Evolutionary conservation across 306 rosid genomes (phyloP).

Genomic region (Dicorynia guianensis): DNA sequence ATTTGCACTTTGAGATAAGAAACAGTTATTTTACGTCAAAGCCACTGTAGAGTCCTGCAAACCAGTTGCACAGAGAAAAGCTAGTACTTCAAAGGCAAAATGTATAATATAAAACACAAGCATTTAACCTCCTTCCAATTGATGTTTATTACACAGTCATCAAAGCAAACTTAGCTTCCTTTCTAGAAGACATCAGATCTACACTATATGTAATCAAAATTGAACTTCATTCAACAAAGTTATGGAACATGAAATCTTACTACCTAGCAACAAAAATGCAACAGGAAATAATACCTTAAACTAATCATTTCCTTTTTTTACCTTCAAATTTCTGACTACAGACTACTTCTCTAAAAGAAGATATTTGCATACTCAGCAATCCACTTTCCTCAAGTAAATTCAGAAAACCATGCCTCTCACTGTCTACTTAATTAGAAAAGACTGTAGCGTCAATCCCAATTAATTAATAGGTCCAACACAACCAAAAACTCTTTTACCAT

Average conservation of each 20-base stretch:
- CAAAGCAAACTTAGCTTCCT: constrained; percentile 30
- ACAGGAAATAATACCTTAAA: not conserved
- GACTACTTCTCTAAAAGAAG: constrained; percentile 21
- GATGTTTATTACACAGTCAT: not conserved
- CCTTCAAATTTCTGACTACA: constrained; percentile 25
- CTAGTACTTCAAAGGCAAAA: constrained; percentile 23
- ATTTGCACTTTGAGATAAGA: constrained; percentile 23
- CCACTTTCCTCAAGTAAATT: not conserved
- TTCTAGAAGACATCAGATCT: constrained; percentile 19
- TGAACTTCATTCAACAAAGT: constrained; percentile 14
- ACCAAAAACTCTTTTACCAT: constrained; percentile 25
- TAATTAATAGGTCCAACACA: not conserved
- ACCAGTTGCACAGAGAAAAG: constrained; percentile 27
- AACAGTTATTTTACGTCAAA: constrained; percentile 24
- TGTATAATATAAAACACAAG: not conserved
- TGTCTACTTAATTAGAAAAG: not conserved
- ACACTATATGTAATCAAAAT: not conserved
- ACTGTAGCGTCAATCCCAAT: not conserved
- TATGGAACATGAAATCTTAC: not conserved
- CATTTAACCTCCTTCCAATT: constrained; percentile 30
- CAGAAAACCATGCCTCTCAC: constrained; percentile 3
- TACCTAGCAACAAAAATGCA: constrained; percentile 13
- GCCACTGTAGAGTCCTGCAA: constrained; percentile 8
- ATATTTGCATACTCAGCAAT: constrained; percentile 3
- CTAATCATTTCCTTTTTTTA: constrained; percentile 21